Evolutionary conservation across 371 early-diverging fungal species (phyloP), one percentile per base, ranked within the genome.

Genomic region (Mortierella polycephala): DNA sequence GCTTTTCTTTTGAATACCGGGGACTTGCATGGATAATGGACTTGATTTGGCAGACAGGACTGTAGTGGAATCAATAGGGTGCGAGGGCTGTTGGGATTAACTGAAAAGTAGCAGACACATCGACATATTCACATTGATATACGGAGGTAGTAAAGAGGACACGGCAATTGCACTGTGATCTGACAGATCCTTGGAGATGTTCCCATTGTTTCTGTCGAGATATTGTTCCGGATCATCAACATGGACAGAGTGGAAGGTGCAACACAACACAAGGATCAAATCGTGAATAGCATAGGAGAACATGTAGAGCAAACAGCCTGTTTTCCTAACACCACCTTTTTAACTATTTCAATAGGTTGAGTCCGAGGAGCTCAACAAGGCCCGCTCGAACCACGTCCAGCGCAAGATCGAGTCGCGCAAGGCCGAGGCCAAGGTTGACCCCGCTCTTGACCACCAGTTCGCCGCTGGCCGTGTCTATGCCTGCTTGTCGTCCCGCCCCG

Each of bases 401-500:
- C 92, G 95, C 87, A 98, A 98, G 92, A 73, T 95, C 53, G 93
- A 88, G 60, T 88, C 89, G 62, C 94, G 98, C 85, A 87, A 94
- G 84, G 91, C 89, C 71, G 86, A 86, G 59, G 88, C 95, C 82
- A 88, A 91, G 83, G 90, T 98, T 63, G 99, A 98, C 81, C 86
- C 93, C 67, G 90, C 89, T 62, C 85, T 99, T 64, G 95, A 95
- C 70, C 95, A 97, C 81, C 98, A 96, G 89, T 97, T 98, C 88
- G 91, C 89, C 83, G 91, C 98, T 72, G 99, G 99, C 82, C 95
- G 98, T 89, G 87, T 99, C 47, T 96, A 96, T 83, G 95, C 98
- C 82, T 87, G 91, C 85, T 88, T 99, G 83, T 85, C 98, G 53
- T 98, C 99, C 71, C 96, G 99, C 83, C 99, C 99, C 45, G 99